Evolutionary conservation across 345 rosid species (phyloP).

Genomic region (Eucalyptus pumila): DNA sequence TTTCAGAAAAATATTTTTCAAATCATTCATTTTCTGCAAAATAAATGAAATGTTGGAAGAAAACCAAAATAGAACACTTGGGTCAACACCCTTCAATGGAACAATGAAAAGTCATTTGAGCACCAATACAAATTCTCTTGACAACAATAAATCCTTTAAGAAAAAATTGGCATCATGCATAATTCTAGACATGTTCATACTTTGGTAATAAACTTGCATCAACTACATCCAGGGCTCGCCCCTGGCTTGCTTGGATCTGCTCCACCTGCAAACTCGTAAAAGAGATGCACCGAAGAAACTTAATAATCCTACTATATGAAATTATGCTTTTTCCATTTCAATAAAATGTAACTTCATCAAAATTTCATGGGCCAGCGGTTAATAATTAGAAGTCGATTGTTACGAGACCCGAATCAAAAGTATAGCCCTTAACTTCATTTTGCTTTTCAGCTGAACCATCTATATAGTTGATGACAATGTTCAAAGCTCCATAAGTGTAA

Average conservation of each 20-base stretch:
- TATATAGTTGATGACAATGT: background rate
- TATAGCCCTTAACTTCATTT: no score
- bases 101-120: background rate
- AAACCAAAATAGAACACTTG: background rate
- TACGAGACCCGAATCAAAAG: no score
- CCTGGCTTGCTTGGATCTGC: background rate
- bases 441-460: no score
- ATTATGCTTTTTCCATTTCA: no score
- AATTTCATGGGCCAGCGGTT: no score
- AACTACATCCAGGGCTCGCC: background rate
- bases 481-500: background rate
- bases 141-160: background rate
- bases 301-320: no score
- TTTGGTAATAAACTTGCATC: background rate
- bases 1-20: no score
- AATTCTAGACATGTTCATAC: background rate
- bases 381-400: no score
- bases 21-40: no score
- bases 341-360: no score
- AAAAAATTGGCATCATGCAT: background rate
- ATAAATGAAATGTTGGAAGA: background rate
- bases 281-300: background rate
- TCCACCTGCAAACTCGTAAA: background rate
- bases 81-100: background rate
- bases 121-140: background rate